These are phyloP conservation scores for Abrus pulchellus DNA, from an alignment of 306 rosid genomes.

Conservation along the genomic window DNA sequence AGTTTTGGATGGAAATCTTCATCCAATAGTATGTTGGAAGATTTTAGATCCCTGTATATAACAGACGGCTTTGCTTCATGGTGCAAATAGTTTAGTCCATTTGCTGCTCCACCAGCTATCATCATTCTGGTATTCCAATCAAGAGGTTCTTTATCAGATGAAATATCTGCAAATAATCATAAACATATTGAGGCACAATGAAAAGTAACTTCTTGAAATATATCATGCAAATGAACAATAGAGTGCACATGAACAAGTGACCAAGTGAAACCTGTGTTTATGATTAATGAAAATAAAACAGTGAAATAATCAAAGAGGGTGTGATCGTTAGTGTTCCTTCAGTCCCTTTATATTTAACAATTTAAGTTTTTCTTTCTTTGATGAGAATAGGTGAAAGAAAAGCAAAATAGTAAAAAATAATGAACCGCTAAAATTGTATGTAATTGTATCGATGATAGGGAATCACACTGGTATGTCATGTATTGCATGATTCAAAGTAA, in stretches of 20 bases:
- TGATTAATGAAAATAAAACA: background rate
- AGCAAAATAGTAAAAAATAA: background rate
- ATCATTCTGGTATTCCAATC: constrained; percentile 79
- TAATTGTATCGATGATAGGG: background rate
- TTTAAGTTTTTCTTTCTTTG: background rate
- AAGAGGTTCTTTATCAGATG: constrained; percentile 51
- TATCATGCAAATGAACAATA: background rate
- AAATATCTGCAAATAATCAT: constrained; percentile 50
- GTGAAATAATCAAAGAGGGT: background rate
- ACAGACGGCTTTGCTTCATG: constrained; percentile 68
- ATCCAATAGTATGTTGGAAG: constrained; percentile 68
- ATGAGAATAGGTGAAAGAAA: background rate
- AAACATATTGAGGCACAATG: background rate
- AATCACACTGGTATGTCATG: background rate
- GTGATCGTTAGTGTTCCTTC: background rate
- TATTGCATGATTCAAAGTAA: background rate
- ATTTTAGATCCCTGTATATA: constrained; percentile 74
- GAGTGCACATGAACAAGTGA: background rate
- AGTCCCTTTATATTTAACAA: background rate
- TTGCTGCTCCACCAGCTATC: constrained; percentile 79
- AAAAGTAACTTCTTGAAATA: constrained; percentile 8
- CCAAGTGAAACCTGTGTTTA: background rate
- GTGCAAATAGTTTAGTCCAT: constrained; percentile 76
- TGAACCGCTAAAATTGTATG: background rate
- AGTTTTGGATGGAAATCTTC: constrained; percentile 68